Evolutionary conservation across 1,284 basidiomycete species (phyloP).

Genomic region (Ganoderma lingzhi): DNA sequence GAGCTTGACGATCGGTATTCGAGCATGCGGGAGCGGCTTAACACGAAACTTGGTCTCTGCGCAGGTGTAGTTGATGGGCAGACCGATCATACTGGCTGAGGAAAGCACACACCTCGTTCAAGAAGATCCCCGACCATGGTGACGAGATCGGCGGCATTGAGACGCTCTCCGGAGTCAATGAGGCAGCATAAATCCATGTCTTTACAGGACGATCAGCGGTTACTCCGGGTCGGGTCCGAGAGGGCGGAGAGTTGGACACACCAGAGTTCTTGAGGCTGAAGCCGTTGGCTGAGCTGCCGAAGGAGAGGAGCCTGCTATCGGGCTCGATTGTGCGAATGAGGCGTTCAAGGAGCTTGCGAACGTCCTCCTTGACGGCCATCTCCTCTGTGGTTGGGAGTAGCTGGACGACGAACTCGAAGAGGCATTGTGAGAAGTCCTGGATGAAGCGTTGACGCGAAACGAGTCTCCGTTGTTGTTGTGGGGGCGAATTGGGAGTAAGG

Average conservation of each 20-base stretch:
- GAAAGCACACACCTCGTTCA: constrained; percentile 76
- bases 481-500: constrained; percentile 36
- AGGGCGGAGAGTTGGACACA: constrained; percentile 46
- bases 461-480: constrained; percentile 44
- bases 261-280: constrained; percentile 96
- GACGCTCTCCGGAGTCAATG: constrained; percentile 83
- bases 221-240: constrained; percentile 11
- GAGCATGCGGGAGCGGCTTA: constrained; percentile 95
- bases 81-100: constrained; percentile 15
- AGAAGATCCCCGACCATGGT: constrained; percentile 94
- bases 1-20: constrained; percentile 99
- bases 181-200: constrained; percentile 99
- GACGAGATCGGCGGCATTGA: constrained; percentile 89
- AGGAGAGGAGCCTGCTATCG: constrained; percentile 89
- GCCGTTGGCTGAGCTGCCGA: constrained; percentile 94
- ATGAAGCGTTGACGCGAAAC: constrained; percentile 66
- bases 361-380: constrained; percentile 94
- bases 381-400: constrained; percentile 90
- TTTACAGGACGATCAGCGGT: constrained; percentile 42
- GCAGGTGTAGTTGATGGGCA: constrained; percentile 18
- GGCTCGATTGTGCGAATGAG: constrained; percentile 96
- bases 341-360: constrained; percentile 92
- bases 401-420: constrained; percentile 90
- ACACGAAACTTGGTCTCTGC: constrained; percentile 97
- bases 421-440: constrained; percentile 71